Evolutionary conservation across 306 rosid species (phyloP), one percentile per base, ranked within the genome.

Genomic region (Canavalia ensiformis): DNA sequence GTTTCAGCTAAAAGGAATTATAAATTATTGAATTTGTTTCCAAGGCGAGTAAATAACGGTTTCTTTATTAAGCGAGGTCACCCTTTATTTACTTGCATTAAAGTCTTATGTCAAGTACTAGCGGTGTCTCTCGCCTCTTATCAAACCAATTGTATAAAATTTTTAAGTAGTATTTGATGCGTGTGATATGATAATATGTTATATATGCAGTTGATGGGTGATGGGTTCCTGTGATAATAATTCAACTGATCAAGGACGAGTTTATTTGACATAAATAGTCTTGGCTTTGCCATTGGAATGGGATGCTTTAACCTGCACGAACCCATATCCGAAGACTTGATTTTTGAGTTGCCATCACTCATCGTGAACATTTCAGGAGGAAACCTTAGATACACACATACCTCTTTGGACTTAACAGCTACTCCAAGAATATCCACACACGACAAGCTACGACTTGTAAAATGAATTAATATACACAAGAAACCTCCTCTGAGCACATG

Each of bases 361-460:
- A 31, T 76, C 2, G n/a, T 18, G 18, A 55, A 45, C 45, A 18
- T 39, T 35, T n/a, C 10, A 13, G 7, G 31, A 54, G 66, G 13
- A 41, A 37, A 71, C 83, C 52, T 59, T 67, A 56, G 52, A 45
- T 31, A 1, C 58, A 55, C 47, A 78, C 41, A 55, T 68, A 49
- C 33, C 66, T 29, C 46, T 69, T 59, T 59, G 12, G 25, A 46
- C 86, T 49, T 68, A 63, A 75, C 35, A 34, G 55, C 50, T 74
- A 85, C 89, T 75, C 68, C 60, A 83, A 75, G 85, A 79, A 83
- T 74, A 84, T 81, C 76, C 75, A 67, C 67, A 28, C 7, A 33
- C 39, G 50, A 77, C 42, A 83, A 81, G 33, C 71, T 74, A 79
- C 10, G 33, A 12, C 31, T 75, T 60, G 72, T 64, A 72, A 71